Percentiles rank a stretch among this genome's conserved stretches.
These are phyloP conservation scores for Glarea lozoyensis DNA, from an alignment of 495 filamentous ascomycete species.

Conservation along the genomic window DNA sequence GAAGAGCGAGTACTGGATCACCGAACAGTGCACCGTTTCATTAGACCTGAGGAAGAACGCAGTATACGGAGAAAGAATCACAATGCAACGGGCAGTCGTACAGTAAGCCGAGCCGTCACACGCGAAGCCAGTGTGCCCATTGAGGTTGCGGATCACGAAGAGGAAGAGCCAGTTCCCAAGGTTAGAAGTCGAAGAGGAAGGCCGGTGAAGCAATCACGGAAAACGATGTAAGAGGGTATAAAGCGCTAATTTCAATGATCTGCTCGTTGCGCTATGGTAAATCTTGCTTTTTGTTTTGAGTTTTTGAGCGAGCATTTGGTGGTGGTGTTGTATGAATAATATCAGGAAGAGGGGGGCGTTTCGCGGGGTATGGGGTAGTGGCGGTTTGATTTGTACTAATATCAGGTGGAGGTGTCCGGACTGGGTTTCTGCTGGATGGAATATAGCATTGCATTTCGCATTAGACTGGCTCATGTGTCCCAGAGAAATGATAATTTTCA, in stretches of 20 bases:
- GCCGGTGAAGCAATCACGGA: neutral
- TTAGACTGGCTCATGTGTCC: too few species aligned
- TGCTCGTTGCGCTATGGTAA: too few species aligned
- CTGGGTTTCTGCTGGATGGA: too few species aligned
- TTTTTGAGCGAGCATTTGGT: neutral
- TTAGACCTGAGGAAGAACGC: slow-evolving; percentile 56
- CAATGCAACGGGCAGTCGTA: slow-evolving; percentile 17
- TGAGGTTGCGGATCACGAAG: slow-evolving; percentile 3
- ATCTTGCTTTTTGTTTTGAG: too few species aligned
- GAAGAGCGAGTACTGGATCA: slow-evolving; percentile 73
- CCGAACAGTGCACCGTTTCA: slow-evolving; percentile 59
- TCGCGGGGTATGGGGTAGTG: too few species aligned
- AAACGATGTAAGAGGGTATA: neutral
- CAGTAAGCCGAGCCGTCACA: slow-evolving; percentile 27
- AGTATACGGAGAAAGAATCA: slow-evolving; percentile 29
- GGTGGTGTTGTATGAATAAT: neutral
- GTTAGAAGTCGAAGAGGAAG: neutral
- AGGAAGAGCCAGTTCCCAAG: neutral
- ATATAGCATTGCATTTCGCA: too few species aligned
- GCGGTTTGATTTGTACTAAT: too few species aligned
- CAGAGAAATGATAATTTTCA: too few species aligned
- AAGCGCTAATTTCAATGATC: neutral
- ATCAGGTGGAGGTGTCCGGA: too few species aligned
- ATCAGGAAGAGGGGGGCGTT: neutral
- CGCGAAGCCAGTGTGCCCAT: slow-evolving; percentile 5